Evolutionary conservation across 495 filamentous ascomycete species (phyloP).

Genomic region (Tuber microsphaerosporum): DNA sequence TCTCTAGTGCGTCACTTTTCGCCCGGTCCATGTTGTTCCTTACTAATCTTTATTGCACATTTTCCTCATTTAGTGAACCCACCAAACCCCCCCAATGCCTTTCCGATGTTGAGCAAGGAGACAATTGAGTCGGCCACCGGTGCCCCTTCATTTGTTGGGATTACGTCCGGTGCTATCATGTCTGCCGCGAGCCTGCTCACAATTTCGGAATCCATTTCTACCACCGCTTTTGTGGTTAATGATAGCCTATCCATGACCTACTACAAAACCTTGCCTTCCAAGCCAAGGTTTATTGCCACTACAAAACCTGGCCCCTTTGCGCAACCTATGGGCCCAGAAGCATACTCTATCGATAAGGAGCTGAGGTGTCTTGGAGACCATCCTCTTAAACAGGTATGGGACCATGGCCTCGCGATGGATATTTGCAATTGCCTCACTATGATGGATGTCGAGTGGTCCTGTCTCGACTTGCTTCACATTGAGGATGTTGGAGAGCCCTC

Average conservation of each 20-base stretch:
- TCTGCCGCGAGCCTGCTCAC: background rate
- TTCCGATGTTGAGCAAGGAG: too few species aligned
- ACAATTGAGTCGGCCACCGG: too few species aligned
- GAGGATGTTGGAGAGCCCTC: background rate
- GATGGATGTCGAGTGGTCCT: background rate
- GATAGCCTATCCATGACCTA: background rate
- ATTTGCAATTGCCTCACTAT: background rate
- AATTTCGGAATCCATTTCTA: background rate
- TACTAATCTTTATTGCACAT: too few species aligned
- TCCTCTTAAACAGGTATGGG: background rate
- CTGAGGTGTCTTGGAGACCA: background rate
- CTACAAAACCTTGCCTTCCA: background rate
- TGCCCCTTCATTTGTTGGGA: too few species aligned
- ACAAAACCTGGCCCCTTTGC: background rate
- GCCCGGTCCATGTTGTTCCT: too few species aligned
- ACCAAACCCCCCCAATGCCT: too few species aligned
- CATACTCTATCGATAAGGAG: background rate
- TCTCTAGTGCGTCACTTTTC: too few species aligned
- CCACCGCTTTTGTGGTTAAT: background rate
- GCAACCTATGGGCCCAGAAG: background rate
- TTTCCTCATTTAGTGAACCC: too few species aligned
- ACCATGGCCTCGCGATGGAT: background rate
- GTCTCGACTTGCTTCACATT: background rate
- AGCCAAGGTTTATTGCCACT: background rate
- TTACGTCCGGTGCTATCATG: background rate